Evolutionary conservation across 208 protist genomes (phyloP), one percentile per base, ranked within the genome.

Genomic region (Crithidia sp.): DNA sequence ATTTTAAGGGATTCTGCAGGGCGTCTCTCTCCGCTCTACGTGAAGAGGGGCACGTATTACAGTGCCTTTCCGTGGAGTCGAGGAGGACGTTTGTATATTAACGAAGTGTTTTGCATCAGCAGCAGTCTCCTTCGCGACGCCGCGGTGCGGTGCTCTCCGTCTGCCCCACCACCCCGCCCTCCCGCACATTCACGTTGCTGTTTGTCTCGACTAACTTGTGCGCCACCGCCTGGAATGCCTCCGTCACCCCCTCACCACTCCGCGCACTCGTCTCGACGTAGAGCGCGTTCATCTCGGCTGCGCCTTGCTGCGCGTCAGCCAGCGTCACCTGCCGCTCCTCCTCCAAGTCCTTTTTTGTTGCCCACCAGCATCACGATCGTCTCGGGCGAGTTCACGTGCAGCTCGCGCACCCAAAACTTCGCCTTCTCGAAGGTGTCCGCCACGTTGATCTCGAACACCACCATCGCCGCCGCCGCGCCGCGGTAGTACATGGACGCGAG

Each of bases 381-480:
- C 67, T 98, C 95, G 36, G 90, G 90, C 6, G 85, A 90, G 67
- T 95, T 91, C 8, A 88, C 84, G 5, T 93, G 76, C 58, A 99
- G 88, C 86, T 99, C 97, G 19, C 94, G 96, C 40, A 99, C 95
- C 98, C 98, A 99, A 70, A 96, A 93, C 75, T 98, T 94, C 43
- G 98, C 98, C 57, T 93, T 97, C 57, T 94, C 87, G 81, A 96
- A 99, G 44, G 92, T 97, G 52, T 98, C 94, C 62, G 87, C 72
- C 63, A 97, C 93, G 37, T 96, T 98, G 56, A 99, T 94, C 64
- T 99, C 98, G 80, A 99, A 99, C 17, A 99, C 97, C 1, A 99
- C 87, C 7, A 99, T 73, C 37, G 93, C 93, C 16, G 93, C 95
- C 9, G 89, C 91, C 2, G 95, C 92, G 4, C 92, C 91, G 59